Percentiles rank a stretch among this genome's conserved stretches.
Conservation (phyloP, 345 rosid species). For the Lepidium aucheri region DNA sequence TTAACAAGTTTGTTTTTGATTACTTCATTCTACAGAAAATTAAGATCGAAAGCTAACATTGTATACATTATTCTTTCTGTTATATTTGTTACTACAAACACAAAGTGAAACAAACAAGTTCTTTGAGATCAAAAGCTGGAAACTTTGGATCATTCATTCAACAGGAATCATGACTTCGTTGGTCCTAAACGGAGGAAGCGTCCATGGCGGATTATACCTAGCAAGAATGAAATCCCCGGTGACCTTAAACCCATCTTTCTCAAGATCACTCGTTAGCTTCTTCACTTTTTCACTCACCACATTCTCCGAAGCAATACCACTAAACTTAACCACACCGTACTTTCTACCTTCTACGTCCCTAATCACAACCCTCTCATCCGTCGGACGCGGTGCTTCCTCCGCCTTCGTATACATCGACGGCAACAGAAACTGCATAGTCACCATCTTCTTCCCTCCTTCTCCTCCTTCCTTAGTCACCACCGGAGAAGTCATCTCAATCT, state of each 20-base stretch:
- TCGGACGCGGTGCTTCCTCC: constrained; percentile 83
- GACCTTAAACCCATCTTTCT: constrained; percentile 64
- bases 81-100: neutral
- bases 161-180: constrained; percentile 76
- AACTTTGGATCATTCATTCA: constrained; percentile 34
- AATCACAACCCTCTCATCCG: constrained; percentile 77
- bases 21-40: neutral
- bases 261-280: constrained; percentile 53
- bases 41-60: neutral
- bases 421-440: constrained; percentile 84
- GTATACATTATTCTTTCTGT: constrained; percentile 6
- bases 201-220: constrained; percentile 92
- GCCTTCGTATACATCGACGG: constrained; percentile 59
- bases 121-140: neutral
- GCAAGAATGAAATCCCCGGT: constrained; percentile 56
- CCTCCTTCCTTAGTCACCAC: constrained; percentile 52
- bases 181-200: constrained; percentile 65
- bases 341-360: constrained; percentile 59
- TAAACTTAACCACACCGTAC: constrained; percentile 66
- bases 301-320: constrained; percentile 50
- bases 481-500: constrained; percentile 81
- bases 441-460: constrained; percentile 32
- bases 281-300: constrained; percentile 64
- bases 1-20: neutral
- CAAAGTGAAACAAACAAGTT: neutral